phyloP scores from a whole-genome alignment of 2,329 filamentous ascomycete genomes.

The Botrytis porri region DNA sequence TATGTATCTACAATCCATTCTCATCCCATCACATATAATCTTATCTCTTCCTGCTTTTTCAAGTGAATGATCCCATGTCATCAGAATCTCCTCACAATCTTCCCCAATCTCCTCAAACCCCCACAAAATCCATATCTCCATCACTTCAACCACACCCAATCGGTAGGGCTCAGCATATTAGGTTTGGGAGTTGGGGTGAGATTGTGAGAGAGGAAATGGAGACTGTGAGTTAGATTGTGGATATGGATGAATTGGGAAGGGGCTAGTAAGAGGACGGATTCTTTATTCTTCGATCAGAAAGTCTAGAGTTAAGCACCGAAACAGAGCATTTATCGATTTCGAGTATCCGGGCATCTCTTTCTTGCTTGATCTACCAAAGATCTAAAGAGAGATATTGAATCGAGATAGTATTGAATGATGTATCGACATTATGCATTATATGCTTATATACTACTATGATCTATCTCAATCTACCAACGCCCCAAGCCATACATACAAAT shows the following conservation, averaged over 20 bases:
- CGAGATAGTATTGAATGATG: background rate
- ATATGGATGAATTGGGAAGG: no score
- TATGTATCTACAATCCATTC: background rate
- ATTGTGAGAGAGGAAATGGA: no score
- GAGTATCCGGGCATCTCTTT: background rate
- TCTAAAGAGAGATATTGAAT: no score
- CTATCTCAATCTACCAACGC: background rate
- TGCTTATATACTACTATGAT: background rate
- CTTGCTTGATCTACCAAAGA: no score
- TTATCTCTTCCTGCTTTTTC: background rate
- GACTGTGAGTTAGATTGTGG: no score
- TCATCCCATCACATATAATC: rapidly evolving
- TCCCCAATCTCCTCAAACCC: no score
- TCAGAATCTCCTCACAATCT: background rate
- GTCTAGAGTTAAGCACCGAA: rapidly evolving
- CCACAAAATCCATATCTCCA: no score
- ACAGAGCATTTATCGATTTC: background rate
- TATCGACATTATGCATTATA: background rate
- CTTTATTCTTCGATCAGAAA: no score
- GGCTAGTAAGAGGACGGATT: no score
- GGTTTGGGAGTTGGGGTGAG: no score
- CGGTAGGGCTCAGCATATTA: no score
- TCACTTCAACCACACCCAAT: no score
- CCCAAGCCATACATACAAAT: background rate
- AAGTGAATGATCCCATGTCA: background rate